Conservation (phyloP, 164 flowering plant species). For the Cinnamomum chago region DNA sequence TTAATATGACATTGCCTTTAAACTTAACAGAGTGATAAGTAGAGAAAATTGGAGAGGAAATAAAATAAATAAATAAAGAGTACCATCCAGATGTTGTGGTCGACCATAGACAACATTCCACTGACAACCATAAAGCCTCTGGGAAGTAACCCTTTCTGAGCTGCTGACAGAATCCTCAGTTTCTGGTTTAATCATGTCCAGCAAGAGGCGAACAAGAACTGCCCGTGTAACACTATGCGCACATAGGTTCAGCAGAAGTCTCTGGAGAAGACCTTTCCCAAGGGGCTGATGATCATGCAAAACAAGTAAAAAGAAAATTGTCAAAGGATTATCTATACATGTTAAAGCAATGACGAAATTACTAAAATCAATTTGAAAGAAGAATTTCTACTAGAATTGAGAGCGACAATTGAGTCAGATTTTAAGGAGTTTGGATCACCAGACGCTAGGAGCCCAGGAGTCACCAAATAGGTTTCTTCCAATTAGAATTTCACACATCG, state of each 20-base stretch:
- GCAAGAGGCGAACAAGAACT: slow-evolving; percentile 58
- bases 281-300: slow-evolving; percentile 41
- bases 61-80: background rate
- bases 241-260: slow-evolving; percentile 80
- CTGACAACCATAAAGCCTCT: slow-evolving; percentile 90
- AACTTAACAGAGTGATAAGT: background rate
- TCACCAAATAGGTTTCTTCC: no score
- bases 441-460: no score
- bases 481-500: no score
- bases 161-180: slow-evolving; percentile 43
- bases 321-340: slow-evolving; percentile 4
- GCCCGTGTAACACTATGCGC: slow-evolving; percentile 77
- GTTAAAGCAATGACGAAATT: slow-evolving; percentile 1
- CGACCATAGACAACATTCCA: slow-evolving; percentile 81
- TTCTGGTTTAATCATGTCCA: slow-evolving; percentile 75
- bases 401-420: no score
- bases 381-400: no score
- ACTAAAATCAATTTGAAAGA: no score
- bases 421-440: no score
- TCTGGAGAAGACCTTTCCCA: slow-evolving; percentile 83
- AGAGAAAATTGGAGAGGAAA: background rate
- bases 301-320: background rate
- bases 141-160: slow-evolving; percentile 36
- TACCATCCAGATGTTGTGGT: slow-evolving; percentile 79
- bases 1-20: background rate